phyloP scores from a whole-genome alignment of 2,329 filamentous ascomycete species.

The Plenodomus tracheiphilus region DNA sequence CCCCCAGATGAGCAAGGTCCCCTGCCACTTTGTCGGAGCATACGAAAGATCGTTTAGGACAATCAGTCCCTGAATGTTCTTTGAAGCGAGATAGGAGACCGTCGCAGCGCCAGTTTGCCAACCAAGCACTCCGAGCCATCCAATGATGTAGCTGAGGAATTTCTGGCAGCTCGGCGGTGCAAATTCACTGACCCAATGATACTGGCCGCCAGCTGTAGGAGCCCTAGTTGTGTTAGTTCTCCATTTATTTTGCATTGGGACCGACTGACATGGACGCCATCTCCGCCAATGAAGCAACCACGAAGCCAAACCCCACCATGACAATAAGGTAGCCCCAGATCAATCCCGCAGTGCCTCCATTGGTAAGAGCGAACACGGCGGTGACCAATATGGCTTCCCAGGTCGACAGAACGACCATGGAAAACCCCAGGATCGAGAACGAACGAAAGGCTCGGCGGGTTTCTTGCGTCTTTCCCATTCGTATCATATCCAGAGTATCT shows the following conservation, averaged over 20 bases:
- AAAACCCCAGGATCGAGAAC: slow-evolving; percentile 22
- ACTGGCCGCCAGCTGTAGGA: slow-evolving; percentile 39
- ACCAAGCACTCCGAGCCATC: slow-evolving; percentile 51
- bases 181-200: slow-evolving; percentile 41
- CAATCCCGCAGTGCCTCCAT: slow-evolving; percentile 35
- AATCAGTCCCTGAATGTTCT: slow-evolving; percentile 44
- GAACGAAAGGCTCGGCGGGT: slow-evolving; percentile 17
- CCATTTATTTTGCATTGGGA: too few relatives aligned
- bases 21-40: slow-evolving; percentile 47
- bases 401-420: slow-evolving; percentile 22
- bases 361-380: slow-evolving; percentile 19
- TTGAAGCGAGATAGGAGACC: slow-evolving; percentile 48
- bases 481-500: slow-evolving; percentile 23
- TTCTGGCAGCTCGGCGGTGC: slow-evolving; percentile 44
- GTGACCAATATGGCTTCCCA: slow-evolving; percentile 25
- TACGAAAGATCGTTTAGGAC: slow-evolving; percentile 47
- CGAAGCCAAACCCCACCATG: slow-evolving; percentile 28
- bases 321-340: slow-evolving; percentile 34
- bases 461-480: slow-evolving; percentile 30
- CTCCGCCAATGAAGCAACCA: slow-evolving; percentile 29
- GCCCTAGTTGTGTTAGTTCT: slow-evolving; percentile 19
- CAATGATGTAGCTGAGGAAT: slow-evolving; percentile 45
- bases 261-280: slow-evolving; percentile 44
- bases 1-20: slow-evolving; percentile 52
- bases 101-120: slow-evolving; percentile 53